Conservation (phyloP, 306 rosid genomes). For the Vigna reflexopilosa region DNA sequence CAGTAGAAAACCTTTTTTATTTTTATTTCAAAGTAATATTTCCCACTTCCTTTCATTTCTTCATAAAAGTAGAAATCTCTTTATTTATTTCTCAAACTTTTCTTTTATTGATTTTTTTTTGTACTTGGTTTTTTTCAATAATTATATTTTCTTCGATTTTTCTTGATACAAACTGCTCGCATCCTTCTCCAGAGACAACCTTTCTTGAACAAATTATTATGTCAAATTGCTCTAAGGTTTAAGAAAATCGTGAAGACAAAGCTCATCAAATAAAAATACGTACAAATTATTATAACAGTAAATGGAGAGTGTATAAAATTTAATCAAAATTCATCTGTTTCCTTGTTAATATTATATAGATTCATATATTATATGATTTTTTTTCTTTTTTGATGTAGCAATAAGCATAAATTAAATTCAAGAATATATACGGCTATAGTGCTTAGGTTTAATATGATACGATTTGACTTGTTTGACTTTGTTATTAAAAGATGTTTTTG, state of each 20-base stretch:
- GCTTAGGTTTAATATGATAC: background rate
- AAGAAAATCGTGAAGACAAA: background rate
- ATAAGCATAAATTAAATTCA: background rate
- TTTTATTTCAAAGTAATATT: background rate
- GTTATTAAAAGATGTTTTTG: background rate
- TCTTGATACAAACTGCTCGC: no score
- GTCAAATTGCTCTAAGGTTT: no score
- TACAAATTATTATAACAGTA: background rate
- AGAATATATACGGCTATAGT: background rate
- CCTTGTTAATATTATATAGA: background rate
- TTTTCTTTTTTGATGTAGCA: background rate
- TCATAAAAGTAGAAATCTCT: background rate
- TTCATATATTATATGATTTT: background rate
- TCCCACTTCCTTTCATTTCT: background rate
- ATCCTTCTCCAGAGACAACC: no score
- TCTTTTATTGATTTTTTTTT: background rate
- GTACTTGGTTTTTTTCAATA: background rate
- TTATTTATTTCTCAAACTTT: background rate
- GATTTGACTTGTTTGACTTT: background rate
- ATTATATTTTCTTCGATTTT: no score
- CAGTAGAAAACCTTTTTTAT: background rate
- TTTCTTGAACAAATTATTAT: no score
- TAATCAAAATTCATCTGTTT: background rate
- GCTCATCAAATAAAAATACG: background rate
- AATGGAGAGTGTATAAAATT: background rate